Evolutionary conservation across 257 asterid genomes (phyloP), one percentile per base, ranked within the genome.

Genomic region (Nyctanthes arbortristis): DNA sequence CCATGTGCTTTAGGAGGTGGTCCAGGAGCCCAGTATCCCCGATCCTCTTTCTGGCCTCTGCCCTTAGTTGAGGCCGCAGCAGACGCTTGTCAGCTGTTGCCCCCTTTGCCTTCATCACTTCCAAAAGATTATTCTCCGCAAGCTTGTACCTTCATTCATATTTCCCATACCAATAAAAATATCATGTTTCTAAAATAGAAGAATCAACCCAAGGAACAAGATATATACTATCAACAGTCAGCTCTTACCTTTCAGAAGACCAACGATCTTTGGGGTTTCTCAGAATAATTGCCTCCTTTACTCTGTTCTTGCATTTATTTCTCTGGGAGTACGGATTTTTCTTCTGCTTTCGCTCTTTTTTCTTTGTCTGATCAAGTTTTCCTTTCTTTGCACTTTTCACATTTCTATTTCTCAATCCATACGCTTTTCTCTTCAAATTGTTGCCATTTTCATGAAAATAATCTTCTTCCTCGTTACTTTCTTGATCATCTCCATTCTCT

Each of bases 1-100:
- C 95, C 96, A 93, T 84, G 71, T 93, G 98, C 87, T 93, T 93
- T 59, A 90, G 85, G 28, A 93, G 91, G 71, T 93, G 98, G 73
- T 93, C 98, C 55, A 93, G 68, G 24, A 93, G 77, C 52, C 98
- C 98, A 0, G 98, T 93, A 61, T 90, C 97, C 0, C 98, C 98
- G 59, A 93, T 90, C 76, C 61, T 79, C 82, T 93, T 93, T 65
- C 97, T 85, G 45, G 98, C 98, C 79, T 93, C 98, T 45, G 81
- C 84, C 73, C 98, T 87, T 73, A 93, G 80, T 56, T 85, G 85
- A 66, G 96, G 96, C 83, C 98, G 66, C 52, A 93, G 83, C 68
- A 93, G 77, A 1, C 96, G 98, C 27, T 73, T 85, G 45, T 74
- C 80, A 30, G 88, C 84, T 36, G 80, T 80, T 69, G 98, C 96